phyloP scores from a whole-genome alignment of 2,329 filamentous ascomycete species.

The Pseudofabraea citricarpa region DNA sequence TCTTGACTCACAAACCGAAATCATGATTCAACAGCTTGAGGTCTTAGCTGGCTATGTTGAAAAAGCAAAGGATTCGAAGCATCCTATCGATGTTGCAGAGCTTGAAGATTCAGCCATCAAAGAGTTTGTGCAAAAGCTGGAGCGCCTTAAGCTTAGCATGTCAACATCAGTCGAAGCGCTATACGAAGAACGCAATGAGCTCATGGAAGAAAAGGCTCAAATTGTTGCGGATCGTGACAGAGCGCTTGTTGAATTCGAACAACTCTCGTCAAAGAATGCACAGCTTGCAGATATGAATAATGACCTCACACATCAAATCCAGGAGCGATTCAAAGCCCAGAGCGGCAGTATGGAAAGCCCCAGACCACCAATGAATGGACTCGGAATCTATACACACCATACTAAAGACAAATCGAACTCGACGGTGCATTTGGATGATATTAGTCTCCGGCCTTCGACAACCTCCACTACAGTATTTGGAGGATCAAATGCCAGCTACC shows the following conservation, averaged over 20 bases:
- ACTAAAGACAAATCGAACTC: slow-evolving; percentile 42
- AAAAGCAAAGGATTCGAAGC: slow-evolving; percentile 75
- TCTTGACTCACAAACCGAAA: slow-evolving; percentile 88
- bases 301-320: slow-evolving; percentile 88
- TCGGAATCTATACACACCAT: slow-evolving; percentile 56
- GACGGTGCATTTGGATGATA: slow-evolving; percentile 25
- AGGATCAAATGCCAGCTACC: slow-evolving; percentile 20
- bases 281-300: slow-evolving; percentile 95
- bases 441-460: slow-evolving; percentile 34
- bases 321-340: slow-evolving; percentile 84
- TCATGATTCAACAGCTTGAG: slow-evolving; percentile 89
- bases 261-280: slow-evolving; percentile 87
- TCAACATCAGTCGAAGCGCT: slow-evolving; percentile 53
- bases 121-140: slow-evolving; percentile 75
- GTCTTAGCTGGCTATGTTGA: slow-evolving; percentile 85
- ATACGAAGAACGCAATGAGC: slow-evolving; percentile 68
- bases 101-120: slow-evolving; percentile 89
- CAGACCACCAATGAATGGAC: slow-evolving; percentile 44
- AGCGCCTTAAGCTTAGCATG: slow-evolving; percentile 56
- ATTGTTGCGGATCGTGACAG: slow-evolving; percentile 85
- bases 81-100: slow-evolving; percentile 73
- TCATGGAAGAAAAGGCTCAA: slow-evolving; percentile 80
- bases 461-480: slow-evolving; percentile 30
- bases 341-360: slow-evolving; percentile 43
- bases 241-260: slow-evolving; percentile 91